These are phyloP conservation scores for Eucalyptus cladocalyx DNA, from an alignment of 345 rosid genomes.

Conservation along the genomic window DNA sequence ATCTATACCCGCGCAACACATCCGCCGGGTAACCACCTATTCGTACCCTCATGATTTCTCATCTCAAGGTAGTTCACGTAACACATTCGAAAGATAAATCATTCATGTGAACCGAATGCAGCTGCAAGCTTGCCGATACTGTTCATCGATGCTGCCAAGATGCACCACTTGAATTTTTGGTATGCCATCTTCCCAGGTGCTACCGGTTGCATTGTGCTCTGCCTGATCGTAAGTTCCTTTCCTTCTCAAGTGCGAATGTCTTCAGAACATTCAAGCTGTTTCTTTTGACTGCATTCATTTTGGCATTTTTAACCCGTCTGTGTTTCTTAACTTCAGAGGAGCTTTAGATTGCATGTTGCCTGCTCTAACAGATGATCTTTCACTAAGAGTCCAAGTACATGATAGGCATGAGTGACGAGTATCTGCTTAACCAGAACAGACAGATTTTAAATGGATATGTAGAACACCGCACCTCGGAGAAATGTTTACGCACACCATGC, in stretches of 20 bases:
- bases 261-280: not conserved
- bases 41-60: not conserved
- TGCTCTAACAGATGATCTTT: not conserved
- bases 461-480: not conserved
- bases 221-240: constrained; percentile 47
- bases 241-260: not conserved
- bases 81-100: not conserved
- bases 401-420: not conserved
- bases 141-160: constrained; percentile 79
- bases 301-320: not conserved
- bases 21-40: constrained; percentile 60
- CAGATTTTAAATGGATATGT: not conserved
- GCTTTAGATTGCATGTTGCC: not conserved
- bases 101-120: not conserved
- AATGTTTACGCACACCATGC: not conserved
- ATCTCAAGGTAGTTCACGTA: not conserved
- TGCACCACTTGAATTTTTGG: constrained; percentile 65
- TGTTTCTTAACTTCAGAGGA: not conserved
- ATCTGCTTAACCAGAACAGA: not conserved
- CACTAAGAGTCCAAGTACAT: not conserved
- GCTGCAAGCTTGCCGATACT: constrained; percentile 92
- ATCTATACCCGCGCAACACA: constrained; percentile 50
- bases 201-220: constrained; percentile 68
- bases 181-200: constrained; percentile 88
- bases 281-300: not conserved